Evolutionary conservation across 1,284 basidiomycete genomes (phyloP), one percentile per base, ranked within the genome.

Genomic region (Cryptococcus hybrid): DNA sequence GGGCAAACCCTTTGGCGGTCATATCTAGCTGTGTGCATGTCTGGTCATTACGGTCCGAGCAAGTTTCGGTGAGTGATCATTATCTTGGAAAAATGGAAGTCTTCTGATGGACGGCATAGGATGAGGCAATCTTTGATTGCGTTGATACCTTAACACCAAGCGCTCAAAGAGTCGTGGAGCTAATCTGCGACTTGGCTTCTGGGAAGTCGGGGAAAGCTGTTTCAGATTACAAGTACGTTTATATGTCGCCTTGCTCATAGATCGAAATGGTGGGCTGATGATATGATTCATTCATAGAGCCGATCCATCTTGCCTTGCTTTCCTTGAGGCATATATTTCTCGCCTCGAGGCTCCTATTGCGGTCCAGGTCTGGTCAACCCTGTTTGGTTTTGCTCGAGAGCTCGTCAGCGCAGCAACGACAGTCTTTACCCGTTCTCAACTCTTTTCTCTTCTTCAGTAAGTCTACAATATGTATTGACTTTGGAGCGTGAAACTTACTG

Each of bases 341-440:
- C 84, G 87, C 5, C 78, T 99, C 49, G 94, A 98, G 74, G 90
- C 90, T 1, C 89, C 92, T 0, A 81, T 94, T 18, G 92, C 91
- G 1, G 82, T 92, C 4, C 95, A 98, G 78, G 89, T 97, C 6
- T 98, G 95, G 94, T 79, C 80, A 53, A 84, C 89, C 15, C 87
- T 88, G 68, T 81, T 91, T 61, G 83, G 87, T 39, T 81, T 98
- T 38, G 85, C 87, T 7, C 92, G 89, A 70, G 94, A 97, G 36
- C 77, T 94, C 15, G 77, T 85, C 9, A 81, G 82, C 5, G 51
- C 52, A 83, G 81, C 64, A 76, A 85, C 50, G 81, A 84, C 60
- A 83, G 87, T 52, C 85, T 86, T 79, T 1, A 61, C 65, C 1
- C 87, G 86, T 61, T 67, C 81, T 0, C 87, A 90, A 61, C 83